Evolutionary conservation across 2,329 filamentous ascomycete genomes (phyloP).

Genomic region (Curvularia hawaiiensis): DNA sequence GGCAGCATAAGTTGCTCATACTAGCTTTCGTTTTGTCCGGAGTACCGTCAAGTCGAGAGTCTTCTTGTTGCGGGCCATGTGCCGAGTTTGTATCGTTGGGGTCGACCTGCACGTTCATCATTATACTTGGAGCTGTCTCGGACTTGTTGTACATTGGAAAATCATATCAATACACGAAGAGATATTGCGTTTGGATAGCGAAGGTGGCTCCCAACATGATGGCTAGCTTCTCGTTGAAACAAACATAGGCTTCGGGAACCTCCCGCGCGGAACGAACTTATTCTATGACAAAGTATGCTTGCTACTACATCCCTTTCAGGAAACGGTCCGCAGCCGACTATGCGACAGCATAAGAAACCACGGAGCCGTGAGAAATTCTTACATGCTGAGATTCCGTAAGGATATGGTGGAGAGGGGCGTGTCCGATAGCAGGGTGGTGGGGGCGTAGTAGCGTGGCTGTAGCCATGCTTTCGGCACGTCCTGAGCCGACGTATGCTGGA

Average conservation of each 20-base stretch:
- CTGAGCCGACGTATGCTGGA: conserved; percentile 6
- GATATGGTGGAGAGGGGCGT: conserved; percentile 2
- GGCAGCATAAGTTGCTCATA: not conserved
- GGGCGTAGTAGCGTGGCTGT: not conserved
- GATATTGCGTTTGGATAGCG: not conserved
- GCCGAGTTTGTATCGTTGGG: not conserved
- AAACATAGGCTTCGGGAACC: conserved; percentile 5
- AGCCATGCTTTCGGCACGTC: conserved; percentile 6
- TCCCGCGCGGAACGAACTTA: conserved; percentile 1
- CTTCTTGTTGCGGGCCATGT: not conserved
- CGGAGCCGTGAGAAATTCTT: not conserved
- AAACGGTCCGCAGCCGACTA: not conserved
- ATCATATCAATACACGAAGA: not conserved
- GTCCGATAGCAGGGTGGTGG: not conserved
- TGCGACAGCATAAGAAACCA: not conserved
- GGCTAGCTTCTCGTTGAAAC: conserved; percentile 1
- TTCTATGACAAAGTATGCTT: not conserved
- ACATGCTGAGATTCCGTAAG: conserved; percentile 10
- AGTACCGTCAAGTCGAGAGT: not conserved
- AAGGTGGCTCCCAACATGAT: not conserved
- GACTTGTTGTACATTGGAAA: not conserved
- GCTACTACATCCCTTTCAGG: not conserved
- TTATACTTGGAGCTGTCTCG: not conserved
- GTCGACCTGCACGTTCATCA: not conserved
- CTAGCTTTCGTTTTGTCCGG: not conserved